Base-by-base conservation (phyloP, 352 stramenopile genomes). In the Poterioochromonas sp. region DNA sequence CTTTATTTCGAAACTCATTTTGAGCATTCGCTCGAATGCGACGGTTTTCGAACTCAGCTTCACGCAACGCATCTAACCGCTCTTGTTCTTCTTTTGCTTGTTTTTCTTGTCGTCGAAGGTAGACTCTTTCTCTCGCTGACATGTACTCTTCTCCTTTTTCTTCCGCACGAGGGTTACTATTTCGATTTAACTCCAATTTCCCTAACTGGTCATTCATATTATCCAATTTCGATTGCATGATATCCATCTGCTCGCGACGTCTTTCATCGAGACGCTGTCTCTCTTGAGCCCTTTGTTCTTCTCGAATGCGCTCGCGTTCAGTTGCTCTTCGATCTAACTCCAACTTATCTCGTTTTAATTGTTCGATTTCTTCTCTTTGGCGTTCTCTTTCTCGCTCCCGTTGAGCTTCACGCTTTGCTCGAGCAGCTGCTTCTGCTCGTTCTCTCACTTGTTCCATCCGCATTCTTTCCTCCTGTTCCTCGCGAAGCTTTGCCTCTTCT, bases 291-390 rank as follows among this genome's bases (percentile, higher is more conserved):
- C 22, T 2, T 63, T 22, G 11, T 2, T 49, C 32, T 44, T 39
- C 51, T 64, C 76, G 29, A 12, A 58, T 76, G 1, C 8, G 3
- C 39, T 47, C 54, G 37, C 35, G 35, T 32, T 53, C 51, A 41
- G 34, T 51, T 8, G 76, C 3, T 49, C 58, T 3, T 53, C 32
- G 1, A 15, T 76, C 49, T 76, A 54, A 20, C 35, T 49, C 58
- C 18, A 76, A 35, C 49, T 74, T 60, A 49, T 73, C 54, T 80
- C 37, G 5, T 12, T 80, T 63, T 34, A 51, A 44, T 76, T 51
- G 54, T 40, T 73, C 47, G 58, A 54, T 76, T 77, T 80, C 51
- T 44, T 63, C n/a, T n/a, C 34, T 20, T 81, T 78, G 20, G 60
- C 60, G 3, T n/a, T 58, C 29, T 54, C 60, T 15, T 49, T 69